Evolutionary conservation across 106 monocot genomes (phyloP), one percentile per base, ranked within the genome.

Genomic region (Amphibolis antarctica): DNA sequence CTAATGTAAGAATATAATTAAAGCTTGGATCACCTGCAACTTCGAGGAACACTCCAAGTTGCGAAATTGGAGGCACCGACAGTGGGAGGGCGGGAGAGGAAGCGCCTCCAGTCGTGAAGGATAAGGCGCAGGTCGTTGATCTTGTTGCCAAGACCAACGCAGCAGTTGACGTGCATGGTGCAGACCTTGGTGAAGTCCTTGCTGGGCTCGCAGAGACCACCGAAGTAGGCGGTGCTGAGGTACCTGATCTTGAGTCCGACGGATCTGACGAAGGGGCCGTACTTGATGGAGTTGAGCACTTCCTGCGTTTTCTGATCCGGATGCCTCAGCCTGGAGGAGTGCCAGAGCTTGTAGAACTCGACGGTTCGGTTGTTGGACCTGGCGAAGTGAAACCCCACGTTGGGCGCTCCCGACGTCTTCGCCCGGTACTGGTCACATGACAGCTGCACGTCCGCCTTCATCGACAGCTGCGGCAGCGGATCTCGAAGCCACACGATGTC

Each of bases 101-200:
- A 71, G 15, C 12, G 5, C 24, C 53, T 71, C 71, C 71, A 71
- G 42, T 71, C 71, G 0, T 71, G 52, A 23, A 71, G 59, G 20
- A 71, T 63, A 4, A 43, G 21, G 25, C 44, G 52, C 0, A 71
- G 59, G 21, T 71, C 71, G 20, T 43, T 28, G 1, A 71, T 12
- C 42, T 71, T 71, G 13, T 26, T 53, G 4, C 22, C n/a, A 15
- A 71, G n/a, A 15, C 62, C 71, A 36, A 54, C 42, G 24, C 71
- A 71, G 15, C 71, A 71, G 42, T 71, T 62, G 0, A 30, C 62
- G 25, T 71, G 71, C 62, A 71, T 71, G 2, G 71, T 71, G 71
- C 62, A 71, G 42, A 71, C 62, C 62, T 36, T 61, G 31, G 20
- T 31, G 5, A 63, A 21, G 15, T 71, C 71, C 5, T 43, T 71